These are phyloP conservation scores for Pontederia paniculata DNA, from an alignment of 176 grass and related monocot genomes.

Conservation along the genomic window DNA sequence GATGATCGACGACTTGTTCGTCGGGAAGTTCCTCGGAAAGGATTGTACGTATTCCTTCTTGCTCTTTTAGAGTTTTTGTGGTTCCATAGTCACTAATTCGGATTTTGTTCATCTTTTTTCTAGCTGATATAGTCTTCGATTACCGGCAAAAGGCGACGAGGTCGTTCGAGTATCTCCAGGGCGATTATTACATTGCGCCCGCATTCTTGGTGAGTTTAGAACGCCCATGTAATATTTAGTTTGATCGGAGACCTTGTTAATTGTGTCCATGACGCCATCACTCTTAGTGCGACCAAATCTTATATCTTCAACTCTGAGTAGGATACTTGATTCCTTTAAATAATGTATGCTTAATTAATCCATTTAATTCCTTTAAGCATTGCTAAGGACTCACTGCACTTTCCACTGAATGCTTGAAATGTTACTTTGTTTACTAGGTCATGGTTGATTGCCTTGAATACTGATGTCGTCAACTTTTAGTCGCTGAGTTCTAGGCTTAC, in stretches of 20 bases:
- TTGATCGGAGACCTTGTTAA: neutral
- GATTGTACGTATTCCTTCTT: slow-evolving; percentile 33
- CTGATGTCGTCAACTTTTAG: no score
- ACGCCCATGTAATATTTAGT: neutral
- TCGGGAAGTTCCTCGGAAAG: slow-evolving; percentile 72
- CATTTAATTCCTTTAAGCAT: no score
- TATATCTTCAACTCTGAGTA: no score
- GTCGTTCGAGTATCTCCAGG: slow-evolving; percentile 76
- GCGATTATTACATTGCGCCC: slow-evolving; percentile 89
- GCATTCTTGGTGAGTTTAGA: slow-evolving; percentile 61
- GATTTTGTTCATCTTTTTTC: slow-evolving; percentile 16
- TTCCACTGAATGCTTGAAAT: no score
- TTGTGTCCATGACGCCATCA: neutral
- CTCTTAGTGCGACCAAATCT: no score
- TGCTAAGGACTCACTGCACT: no score
- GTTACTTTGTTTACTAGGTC: no score
- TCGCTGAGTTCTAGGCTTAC: no score
- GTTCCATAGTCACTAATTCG: neutral
- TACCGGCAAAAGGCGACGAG: slow-evolving; percentile 88
- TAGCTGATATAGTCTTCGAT: slow-evolving; percentile 91
- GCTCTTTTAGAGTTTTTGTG: neutral
- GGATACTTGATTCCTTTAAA: no score
- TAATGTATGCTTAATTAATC: no score
- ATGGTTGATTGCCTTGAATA: no score
- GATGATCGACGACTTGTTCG: slow-evolving; percentile 71